phyloP scores from a whole-genome alignment of 1,284 basidiomycete species.

The Melampsora americana region DNA sequence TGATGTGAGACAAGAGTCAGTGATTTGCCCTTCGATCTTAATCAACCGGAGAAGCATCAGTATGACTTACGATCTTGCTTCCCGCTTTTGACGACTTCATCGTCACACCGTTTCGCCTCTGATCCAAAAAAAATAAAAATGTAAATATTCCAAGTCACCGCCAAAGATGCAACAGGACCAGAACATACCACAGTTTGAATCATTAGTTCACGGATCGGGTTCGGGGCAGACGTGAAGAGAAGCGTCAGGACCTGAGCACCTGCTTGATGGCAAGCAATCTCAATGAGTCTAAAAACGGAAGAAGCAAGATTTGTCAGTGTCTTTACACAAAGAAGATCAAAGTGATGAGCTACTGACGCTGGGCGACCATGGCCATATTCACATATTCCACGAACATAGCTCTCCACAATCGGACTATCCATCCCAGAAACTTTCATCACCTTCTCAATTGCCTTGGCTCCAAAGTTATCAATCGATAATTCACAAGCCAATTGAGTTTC shows the following conservation, averaged over 20 bases:
- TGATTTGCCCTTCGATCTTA: neutral
- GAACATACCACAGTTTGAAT: constrained; percentile 44
- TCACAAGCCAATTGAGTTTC: constrained; percentile 45
- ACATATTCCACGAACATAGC: constrained; percentile 43
- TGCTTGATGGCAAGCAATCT: constrained; percentile 45
- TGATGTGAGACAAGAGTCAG: constrained; percentile 4
- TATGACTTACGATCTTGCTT: constrained; percentile 38
- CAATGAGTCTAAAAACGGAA: constrained; percentile 29
- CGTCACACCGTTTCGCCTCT: constrained; percentile 43
- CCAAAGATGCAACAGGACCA: neutral
- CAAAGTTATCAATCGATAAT: constrained; percentile 44
- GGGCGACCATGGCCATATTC: constrained; percentile 43
- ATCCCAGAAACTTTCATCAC: constrained; percentile 44
- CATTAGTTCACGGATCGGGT: constrained; percentile 43
- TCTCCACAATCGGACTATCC: constrained; percentile 43
- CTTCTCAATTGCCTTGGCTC: constrained; percentile 44
- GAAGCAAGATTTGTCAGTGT: neutral
- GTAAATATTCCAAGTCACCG: neutral
- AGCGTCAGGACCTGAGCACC: constrained; percentile 44
- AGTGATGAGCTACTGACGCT: constrained; percentile 23
- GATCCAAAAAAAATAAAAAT: neutral
- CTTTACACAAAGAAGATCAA: neutral
- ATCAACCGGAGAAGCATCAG: neutral
- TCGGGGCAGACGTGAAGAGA: constrained; percentile 42
- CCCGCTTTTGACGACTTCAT: constrained; percentile 45